Conservation (phyloP, 257 asterid genomes). For the Fraxinus americana region DNA sequence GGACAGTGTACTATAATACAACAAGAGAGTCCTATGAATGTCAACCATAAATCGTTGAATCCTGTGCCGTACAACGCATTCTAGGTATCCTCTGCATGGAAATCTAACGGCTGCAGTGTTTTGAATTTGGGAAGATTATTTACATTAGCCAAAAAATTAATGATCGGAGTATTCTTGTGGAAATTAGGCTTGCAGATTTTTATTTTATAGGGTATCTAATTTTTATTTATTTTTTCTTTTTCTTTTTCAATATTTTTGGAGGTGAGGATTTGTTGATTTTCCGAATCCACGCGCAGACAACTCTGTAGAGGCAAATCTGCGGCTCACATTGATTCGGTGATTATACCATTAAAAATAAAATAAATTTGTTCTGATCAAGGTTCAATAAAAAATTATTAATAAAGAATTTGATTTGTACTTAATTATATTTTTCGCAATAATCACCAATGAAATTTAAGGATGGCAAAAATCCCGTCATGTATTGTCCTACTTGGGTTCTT, state of each 20-base stretch:
- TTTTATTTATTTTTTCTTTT: neutral
- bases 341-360: neutral
- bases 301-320: neutral
- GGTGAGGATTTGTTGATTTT: neutral
- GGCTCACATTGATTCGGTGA: neutral
- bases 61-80: neutral
- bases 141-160: neutral
- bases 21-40: constrained; percentile 29
- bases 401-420: neutral
- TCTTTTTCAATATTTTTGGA: neutral
- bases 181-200: neutral
- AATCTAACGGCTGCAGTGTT: constrained; percentile 6
- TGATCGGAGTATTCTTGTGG: constrained; percentile 17
- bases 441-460: no score
- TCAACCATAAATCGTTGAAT: constrained; percentile 27
- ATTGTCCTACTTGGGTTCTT: no score
- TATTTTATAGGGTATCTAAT: neutral
- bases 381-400: neutral
- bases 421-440: no score
- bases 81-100: constrained; percentile 7
- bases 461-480: no score
- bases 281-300: constrained; percentile 21
- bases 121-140: neutral
- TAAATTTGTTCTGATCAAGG: neutral
- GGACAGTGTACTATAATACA: constrained; percentile 1